phyloP scores from a whole-genome alignment of 108 stramenopile genomes.

The Fragilariopsis cylindrus region DNA sequence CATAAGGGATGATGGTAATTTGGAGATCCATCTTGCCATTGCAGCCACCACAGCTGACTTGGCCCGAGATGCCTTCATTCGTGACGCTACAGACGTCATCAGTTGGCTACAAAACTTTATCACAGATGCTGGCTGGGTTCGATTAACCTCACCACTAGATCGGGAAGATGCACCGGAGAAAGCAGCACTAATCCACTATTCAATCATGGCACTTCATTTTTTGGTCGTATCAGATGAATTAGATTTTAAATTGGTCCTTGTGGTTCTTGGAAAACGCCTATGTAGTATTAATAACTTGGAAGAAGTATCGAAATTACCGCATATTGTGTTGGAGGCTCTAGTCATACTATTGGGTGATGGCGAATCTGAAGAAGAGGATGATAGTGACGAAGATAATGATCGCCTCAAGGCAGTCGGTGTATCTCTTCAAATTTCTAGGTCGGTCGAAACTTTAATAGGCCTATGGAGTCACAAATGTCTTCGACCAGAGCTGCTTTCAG shows the following conservation, averaged over 20 bases:
- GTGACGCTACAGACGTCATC: constrained; percentile 67
- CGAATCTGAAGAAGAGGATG: constrained; percentile 45
- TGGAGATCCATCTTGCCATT: constrained; percentile 60
- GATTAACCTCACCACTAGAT: constrained; percentile 44
- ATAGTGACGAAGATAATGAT: constrained; percentile 37
- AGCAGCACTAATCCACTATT: constrained; percentile 45
- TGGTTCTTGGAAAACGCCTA: constrained; percentile 66
- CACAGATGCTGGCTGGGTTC: constrained; percentile 49
- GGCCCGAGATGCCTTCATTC: constrained; percentile 62
- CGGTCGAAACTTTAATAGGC: constrained; percentile 52
- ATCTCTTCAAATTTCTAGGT: constrained; percentile 42
- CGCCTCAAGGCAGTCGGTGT: constrained; percentile 17
- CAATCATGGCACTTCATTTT: constrained; percentile 54
- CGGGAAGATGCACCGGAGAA: constrained; percentile 14
- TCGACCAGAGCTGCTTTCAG: constrained; percentile 12
- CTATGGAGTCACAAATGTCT: constrained; percentile 22
- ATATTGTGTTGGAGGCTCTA: constrained; percentile 56
- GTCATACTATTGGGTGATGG: constrained; percentile 66
- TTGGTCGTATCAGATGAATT: constrained; percentile 64
- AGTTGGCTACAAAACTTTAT: constrained; percentile 68
- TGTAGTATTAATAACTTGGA: constrained; percentile 41
- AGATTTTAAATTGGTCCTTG: constrained; percentile 72
- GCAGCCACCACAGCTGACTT: constrained; percentile 67
- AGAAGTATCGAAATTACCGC: constrained; percentile 37
- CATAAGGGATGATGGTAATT: constrained; percentile 25